These are phyloP conservation scores for Leccinum huronense DNA, from an alignment of 1,284 basidiomycete genomes.

Conservation along the genomic window DNA sequence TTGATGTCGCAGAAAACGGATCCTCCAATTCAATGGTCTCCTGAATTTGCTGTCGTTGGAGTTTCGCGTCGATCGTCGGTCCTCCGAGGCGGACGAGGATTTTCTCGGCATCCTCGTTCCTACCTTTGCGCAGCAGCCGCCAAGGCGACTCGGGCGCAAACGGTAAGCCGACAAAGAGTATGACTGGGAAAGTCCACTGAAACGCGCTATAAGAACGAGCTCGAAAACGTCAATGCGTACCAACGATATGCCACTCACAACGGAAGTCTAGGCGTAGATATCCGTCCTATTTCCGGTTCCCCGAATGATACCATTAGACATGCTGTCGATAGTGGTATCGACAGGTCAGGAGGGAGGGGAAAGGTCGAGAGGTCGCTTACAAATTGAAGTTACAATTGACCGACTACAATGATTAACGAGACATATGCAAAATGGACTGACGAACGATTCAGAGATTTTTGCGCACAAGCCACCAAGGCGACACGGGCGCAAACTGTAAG, in stretches of 20 bases:
- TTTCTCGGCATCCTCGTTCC: no score
- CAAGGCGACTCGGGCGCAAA: constrained; percentile 38
- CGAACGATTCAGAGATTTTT: constrained; percentile 31
- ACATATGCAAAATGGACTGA: constrained; percentile 9
- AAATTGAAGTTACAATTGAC: constrained; percentile 24
- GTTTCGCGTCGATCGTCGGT: not conserved
- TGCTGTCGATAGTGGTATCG: constrained; percentile 10
- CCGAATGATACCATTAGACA: constrained; percentile 29
- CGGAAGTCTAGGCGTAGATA: constrained; percentile 28
- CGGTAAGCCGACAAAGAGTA: constrained; percentile 29
- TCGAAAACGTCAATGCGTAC: not conserved
- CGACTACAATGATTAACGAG: constrained; percentile 16
- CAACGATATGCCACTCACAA: constrained; percentile 19
- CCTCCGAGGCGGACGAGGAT: no score
- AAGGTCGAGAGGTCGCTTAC: no score
- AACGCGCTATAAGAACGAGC: constrained; percentile 20
- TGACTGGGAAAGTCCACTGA: constrained; percentile 32
- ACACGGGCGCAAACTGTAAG: constrained; percentile 51
- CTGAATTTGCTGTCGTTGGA: constrained; percentile 8
- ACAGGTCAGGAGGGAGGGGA: not conserved
- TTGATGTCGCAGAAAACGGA: constrained; percentile 22
- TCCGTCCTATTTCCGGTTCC: constrained; percentile 24
- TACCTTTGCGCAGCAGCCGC: constrained; percentile 12
- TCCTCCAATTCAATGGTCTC: constrained; percentile 29
- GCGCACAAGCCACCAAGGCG: constrained; percentile 57